Conservation (phyloP, 2,329 filamentous ascomycete species). For the Pseudogymnoascus sp. region DNA sequence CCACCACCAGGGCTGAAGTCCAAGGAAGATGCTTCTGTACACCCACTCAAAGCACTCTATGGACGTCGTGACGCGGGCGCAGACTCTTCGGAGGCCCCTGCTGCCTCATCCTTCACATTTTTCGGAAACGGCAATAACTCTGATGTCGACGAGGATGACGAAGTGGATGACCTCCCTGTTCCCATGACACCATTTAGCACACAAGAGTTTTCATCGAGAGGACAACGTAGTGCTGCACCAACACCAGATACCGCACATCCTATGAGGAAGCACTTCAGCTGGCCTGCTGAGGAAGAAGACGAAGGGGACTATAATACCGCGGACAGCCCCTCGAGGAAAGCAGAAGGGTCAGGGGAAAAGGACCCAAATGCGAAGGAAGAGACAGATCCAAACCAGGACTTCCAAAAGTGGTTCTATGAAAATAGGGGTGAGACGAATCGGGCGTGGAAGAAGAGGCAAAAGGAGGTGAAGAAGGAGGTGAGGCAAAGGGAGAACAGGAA, state of each 20-base stretch:
- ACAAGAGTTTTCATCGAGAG: slow-evolving; percentile 66
- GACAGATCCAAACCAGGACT: slow-evolving; percentile 37
- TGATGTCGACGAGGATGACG: slow-evolving; percentile 38
- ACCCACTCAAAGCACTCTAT: slow-evolving; percentile 88
- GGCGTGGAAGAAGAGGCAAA: slow-evolving; percentile 58
- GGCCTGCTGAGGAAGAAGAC: slow-evolving; percentile 38
- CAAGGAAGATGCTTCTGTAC: slow-evolving; percentile 43
- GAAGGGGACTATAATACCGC: slow-evolving; percentile 38
- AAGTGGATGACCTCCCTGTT: slow-evolving; percentile 29
- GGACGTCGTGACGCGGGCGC: slow-evolving; percentile 53
- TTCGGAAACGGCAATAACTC: slow-evolving; percentile 52
- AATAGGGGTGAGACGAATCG: slow-evolving; percentile 56
- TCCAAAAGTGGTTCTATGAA: slow-evolving; percentile 62
- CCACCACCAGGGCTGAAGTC: slow-evolving; percentile 34
- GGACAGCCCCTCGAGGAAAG: slow-evolving; percentile 11
- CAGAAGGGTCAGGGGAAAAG: slow-evolving; percentile 22
- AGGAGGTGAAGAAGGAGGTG: slow-evolving; percentile 57
- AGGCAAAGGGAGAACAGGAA: slow-evolving; percentile 57
- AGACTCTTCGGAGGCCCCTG: slow-evolving; percentile 32
- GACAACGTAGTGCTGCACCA: slow-evolving; percentile 78
- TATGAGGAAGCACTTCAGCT: slow-evolving; percentile 53
- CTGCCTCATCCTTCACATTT: slow-evolving; percentile 66
- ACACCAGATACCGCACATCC: slow-evolving; percentile 89
- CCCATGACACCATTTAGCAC: slow-evolving; percentile 80
- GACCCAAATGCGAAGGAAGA: slow-evolving; percentile 18